Evolutionary conservation across 768 basidiomycete genomes (phyloP), one percentile per base, ranked within the genome.

Genomic region (Tephrocybe sp.): DNA sequence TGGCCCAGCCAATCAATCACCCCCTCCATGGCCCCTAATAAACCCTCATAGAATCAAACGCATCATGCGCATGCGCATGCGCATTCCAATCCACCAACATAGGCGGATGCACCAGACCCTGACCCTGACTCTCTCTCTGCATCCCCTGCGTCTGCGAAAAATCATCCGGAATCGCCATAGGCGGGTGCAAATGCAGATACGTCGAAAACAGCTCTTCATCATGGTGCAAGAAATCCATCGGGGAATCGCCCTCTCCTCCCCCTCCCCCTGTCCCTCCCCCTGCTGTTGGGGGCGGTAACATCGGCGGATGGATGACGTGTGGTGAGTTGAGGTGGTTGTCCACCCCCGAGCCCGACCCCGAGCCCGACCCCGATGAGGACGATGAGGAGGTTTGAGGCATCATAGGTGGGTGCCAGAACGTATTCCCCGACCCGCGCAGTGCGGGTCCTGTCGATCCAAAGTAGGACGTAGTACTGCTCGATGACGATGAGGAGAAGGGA

Each of bases 361-460:
- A n/a, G n/a, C n/a, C n/a, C n/a, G n/a, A n/a, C n/a, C n/a, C n/a
- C n/a, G n/a, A n/a, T n/a, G n/a, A n/a, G n/a, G n/a, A n/a, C n/a
- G n/a, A n/a, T n/a, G n/a, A n/a, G n/a, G n/a, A n/a, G n/a, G 55
- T 62, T 54, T 80, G 78, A 3, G 79, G 70, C 56, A 86, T 74
- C 77, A 86, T 84, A 9, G 87, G 84, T 2, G 88, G 86, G 65
- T 91, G 88, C 86, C 87, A 89, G 58, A 86, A 84, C 7, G 84
- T 78, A 54, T 78, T 83, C 0, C 75, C 77, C 4, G 77, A 78
- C 4, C 79, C 81, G 13, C 82, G 70, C 23, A 83, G 66, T 3
- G 77, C 73, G n/a, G 74, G 76, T 30, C 78, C 75, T 31, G n/a
- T n/a, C n/a, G 56, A 57, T 56, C 60, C 63, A 47, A 65, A 65